Percentiles rank a stretch among this genome's conserved stretches.
Evolutionary conservation across 257 asterid genomes (phyloP).

Genomic region (Henckelia pumila): DNA sequence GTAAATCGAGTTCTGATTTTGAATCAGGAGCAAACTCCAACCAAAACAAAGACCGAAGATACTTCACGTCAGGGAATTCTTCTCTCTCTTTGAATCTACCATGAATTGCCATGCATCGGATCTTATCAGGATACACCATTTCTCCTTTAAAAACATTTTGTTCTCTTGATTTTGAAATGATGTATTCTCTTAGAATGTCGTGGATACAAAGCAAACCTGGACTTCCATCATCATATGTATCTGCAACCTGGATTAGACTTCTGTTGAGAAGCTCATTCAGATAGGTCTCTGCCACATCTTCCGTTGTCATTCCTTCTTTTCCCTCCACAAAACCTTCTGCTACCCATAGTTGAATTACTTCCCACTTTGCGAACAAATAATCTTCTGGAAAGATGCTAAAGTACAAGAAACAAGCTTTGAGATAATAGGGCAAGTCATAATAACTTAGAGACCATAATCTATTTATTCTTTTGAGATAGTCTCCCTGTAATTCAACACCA

Average conservation of each 20-base stretch:
- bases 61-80: neutral
- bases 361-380: neutral
- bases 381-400: conserved; percentile 22
- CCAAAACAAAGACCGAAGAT: conserved; percentile 14
- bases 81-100: too few species aligned
- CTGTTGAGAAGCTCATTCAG: conserved; percentile 23
- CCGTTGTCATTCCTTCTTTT: neutral
- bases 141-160: too few species aligned
- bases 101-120: too few species aligned
- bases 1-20: neutral
- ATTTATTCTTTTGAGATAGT: too few species aligned
- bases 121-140: too few species aligned
- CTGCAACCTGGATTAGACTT: conserved; percentile 16
- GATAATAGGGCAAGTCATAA: too few species aligned
- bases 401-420: too few species aligned
- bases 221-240: neutral
- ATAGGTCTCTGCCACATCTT: too few species aligned
- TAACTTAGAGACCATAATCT: too few species aligned
- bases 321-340: conserved; percentile 25
- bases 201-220: neutral
- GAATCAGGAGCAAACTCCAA: neutral
- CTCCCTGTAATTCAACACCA: too few species aligned
- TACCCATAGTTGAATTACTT: conserved; percentile 12
- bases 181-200: too few species aligned
- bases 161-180: too few species aligned